phyloP scores from a whole-genome alignment of 2,329 filamentous ascomycete species.

The Tolypocladium album region DNA sequence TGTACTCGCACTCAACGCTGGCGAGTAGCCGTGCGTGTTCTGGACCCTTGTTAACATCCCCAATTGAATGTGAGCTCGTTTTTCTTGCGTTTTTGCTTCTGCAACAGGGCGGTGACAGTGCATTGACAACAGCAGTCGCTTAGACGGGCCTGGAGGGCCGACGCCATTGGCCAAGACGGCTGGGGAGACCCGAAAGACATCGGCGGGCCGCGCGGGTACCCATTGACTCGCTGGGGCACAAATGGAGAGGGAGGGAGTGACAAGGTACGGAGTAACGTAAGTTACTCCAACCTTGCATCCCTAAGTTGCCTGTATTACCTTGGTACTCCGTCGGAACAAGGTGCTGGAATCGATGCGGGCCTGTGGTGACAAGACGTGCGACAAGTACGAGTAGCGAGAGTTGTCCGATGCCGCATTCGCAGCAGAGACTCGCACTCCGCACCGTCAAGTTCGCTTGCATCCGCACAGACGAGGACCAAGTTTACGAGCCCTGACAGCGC shows the following conservation, averaged over 20 bases:
- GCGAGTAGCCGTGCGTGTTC: too few relatives aligned
- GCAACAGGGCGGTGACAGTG: neutral
- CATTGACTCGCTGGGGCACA: neutral
- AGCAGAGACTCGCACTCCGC: too few relatives aligned
- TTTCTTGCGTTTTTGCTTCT: neutral
- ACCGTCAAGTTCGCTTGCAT: neutral
- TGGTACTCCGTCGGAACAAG: too few relatives aligned
- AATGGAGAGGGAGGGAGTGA: too few relatives aligned
- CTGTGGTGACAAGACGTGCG: neutral
- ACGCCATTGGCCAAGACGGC: neutral
- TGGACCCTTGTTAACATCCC: neutral
- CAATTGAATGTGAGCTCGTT: too few relatives aligned
- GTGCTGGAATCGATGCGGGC: too few relatives aligned
- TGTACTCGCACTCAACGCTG: too few relatives aligned
- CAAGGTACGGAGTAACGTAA: too few relatives aligned
- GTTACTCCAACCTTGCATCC: too few relatives aligned
- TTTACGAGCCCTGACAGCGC: neutral
- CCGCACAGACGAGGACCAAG: too few relatives aligned
- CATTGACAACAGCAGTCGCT: neutral
- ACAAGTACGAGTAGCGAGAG: neutral
- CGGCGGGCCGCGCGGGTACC: neutral
- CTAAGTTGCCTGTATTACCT: too few relatives aligned
- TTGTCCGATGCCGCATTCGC: too few relatives aligned
- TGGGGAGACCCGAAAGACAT: neutral
- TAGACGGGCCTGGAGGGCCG: neutral